Evolutionary conservation across 352 stramenopile genomes (phyloP).

Genomic region (Globisporangium viniferum): DNA sequence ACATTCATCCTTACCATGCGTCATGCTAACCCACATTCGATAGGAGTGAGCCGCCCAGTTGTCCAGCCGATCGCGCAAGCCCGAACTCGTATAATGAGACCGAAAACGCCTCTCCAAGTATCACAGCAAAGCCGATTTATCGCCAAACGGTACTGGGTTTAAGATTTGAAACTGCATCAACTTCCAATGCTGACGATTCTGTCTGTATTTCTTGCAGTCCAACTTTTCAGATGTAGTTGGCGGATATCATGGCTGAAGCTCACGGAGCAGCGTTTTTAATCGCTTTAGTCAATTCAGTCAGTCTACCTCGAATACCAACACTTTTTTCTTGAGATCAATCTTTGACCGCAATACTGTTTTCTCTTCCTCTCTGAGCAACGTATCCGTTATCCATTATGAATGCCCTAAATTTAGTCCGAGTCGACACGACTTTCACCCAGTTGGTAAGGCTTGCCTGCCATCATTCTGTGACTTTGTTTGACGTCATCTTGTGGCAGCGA

Average conservation of each 20-base stretch:
- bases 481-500: not conserved
- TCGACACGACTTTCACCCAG: not conserved
- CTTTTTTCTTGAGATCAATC: not conserved
- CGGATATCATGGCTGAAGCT: not conserved
- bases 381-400: not conserved
- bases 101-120: conserved; percentile 67
- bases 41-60: conserved; percentile 23
- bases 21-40: conserved; percentile 13
- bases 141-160: conserved; percentile 42
- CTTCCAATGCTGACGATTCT: not conserved
- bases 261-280: not conserved
- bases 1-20: not conserved
- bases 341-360: not conserved
- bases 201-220: conserved; percentile 4
- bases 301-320: not conserved
- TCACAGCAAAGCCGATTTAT: conserved; percentile 60
- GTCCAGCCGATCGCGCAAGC: conserved; percentile 39
- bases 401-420: conserved; percentile 1
- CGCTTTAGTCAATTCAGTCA: not conserved
- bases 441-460: not conserved
- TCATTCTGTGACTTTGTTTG: not conserved
- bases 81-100: conserved; percentile 56
- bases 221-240: conserved; percentile 18
- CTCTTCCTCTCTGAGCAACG: not conserved
- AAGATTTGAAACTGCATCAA: not conserved